Evolutionary conservation across 2,329 filamentous ascomycete genomes (phyloP).

Genomic region (Botrytis fabae): DNA sequence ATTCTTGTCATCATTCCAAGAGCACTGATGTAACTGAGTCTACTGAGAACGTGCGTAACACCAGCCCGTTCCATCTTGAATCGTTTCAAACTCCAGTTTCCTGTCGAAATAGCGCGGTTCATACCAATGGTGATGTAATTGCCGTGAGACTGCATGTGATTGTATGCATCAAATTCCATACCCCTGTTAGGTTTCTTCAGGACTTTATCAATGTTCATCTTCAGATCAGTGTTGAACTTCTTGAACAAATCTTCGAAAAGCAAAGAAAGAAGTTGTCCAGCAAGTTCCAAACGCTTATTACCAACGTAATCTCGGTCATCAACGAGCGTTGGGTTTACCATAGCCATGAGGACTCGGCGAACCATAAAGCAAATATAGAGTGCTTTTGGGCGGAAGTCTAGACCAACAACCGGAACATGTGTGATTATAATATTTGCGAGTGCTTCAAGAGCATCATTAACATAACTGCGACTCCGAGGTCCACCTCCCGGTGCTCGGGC

Average conservation of each 20-base stretch:
- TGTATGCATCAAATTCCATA: slow-evolving; percentile 81
- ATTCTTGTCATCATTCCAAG: slow-evolving; percentile 99
- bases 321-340: slow-evolving; percentile 83
- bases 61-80: slow-evolving; percentile 98
- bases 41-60: slow-evolving; percentile 92
- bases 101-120: slow-evolving; percentile 94
- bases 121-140: slow-evolving; percentile 89
- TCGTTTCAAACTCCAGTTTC: slow-evolving; percentile 96
- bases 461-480: slow-evolving; percentile 70
- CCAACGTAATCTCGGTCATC: slow-evolving; percentile 98
- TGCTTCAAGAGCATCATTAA: slow-evolving; percentile 90
- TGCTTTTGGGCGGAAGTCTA: slow-evolving; percentile 96
- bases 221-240: slow-evolving; percentile 84
- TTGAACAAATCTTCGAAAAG: slow-evolving; percentile 99
- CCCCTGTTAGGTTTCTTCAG: slow-evolving; percentile 91
- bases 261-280: slow-evolving; percentile 88
- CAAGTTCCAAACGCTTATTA: slow-evolving; percentile 93
- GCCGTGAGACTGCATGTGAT: slow-evolving; percentile 80
- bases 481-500: slow-evolving; percentile 50
- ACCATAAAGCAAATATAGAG: slow-evolving; percentile 97
- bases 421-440: slow-evolving; percentile 91
- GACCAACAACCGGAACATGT: slow-evolving; percentile 85
- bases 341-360: slow-evolving; percentile 90
- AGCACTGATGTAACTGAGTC: slow-evolving; percentile 93
- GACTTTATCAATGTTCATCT: slow-evolving; percentile 92